Evolutionary conservation across 148 eudicot genomes (phyloP).

Genomic region (Tetragonia tetragonoides): DNA sequence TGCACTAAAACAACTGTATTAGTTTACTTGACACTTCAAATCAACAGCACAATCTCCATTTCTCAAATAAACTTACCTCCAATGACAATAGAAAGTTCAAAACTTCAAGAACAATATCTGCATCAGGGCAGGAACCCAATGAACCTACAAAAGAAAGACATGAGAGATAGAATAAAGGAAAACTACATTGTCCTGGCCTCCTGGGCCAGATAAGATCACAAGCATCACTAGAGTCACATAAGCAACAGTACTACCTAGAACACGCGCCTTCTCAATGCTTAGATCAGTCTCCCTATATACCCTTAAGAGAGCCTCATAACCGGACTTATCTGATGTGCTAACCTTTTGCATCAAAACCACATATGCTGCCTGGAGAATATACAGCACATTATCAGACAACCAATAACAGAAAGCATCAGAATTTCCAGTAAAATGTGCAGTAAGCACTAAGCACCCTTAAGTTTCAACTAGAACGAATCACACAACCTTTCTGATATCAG

Average conservation of each 20-base stretch:
- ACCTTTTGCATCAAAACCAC: constrained; percentile 78
- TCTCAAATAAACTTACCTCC: constrained; percentile 45
- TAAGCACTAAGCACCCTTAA: background rate
- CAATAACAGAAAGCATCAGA: background rate
- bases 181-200: background rate
- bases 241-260: constrained; percentile 44
- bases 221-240: background rate
- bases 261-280: constrained; percentile 87
- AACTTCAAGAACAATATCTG: constrained; percentile 69
- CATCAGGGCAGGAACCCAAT: constrained; percentile 70
- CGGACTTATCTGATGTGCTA: constrained; percentile 54
- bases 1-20: constrained; percentile 7
- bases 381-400: background rate
- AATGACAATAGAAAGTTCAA: constrained; percentile 72
- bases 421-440: background rate
- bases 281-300: constrained; percentile 85
- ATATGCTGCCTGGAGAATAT: constrained; percentile 70
- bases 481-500: constrained; percentile 82
- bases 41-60: background rate
- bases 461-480: background rate
- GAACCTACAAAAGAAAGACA: constrained; percentile 46
- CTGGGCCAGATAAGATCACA: background rate
- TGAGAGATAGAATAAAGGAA: background rate
- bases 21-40: background rate
- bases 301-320: constrained; percentile 68